Percentiles rank a stretch among this genome's conserved stretches.
Conservation (phyloP, 139 green algal genomes). For the Haematococcus lacustris region DNA sequence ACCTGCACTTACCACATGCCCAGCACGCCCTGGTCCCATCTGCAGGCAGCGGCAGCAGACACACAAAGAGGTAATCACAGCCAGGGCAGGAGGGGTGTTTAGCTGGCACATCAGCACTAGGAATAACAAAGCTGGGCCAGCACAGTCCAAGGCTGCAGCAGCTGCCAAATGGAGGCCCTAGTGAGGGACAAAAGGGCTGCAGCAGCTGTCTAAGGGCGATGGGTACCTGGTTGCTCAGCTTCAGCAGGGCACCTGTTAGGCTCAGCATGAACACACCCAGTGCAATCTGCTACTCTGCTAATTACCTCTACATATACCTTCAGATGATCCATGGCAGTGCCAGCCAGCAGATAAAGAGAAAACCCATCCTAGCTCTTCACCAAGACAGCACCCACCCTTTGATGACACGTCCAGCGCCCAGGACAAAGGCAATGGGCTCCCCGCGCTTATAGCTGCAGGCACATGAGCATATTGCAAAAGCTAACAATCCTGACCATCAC, state of each 20-base stretch:
- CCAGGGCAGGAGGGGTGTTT: background rate
- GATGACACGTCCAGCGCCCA: conserved; percentile 39
- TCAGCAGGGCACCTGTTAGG: background rate
- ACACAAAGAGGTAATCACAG: background rate
- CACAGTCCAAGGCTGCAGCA: background rate
- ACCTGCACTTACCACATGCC: conserved; percentile 23
- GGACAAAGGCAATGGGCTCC: conserved; percentile 30
- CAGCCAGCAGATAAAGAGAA: background rate
- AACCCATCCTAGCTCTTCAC: too few species aligned
- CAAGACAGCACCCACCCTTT: conserved; percentile 4
- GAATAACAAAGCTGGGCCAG: background rate
- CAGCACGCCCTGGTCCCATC: conserved; percentile 34
- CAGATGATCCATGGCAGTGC: background rate
- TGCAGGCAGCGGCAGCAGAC: background rate
- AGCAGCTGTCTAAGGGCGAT: background rate
- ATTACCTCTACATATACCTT: background rate
- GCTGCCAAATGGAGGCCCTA: too few species aligned
- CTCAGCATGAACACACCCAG: background rate
- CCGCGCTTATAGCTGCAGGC: conserved; percentile 17
- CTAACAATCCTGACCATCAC: background rate
- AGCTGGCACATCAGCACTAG: background rate
- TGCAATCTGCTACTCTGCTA: too few species aligned
- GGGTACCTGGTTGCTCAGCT: background rate
- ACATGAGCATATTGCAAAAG: background rate
- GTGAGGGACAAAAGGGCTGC: too few species aligned